Percentiles rank a stretch among this genome's conserved stretches.
These are phyloP conservation scores for Triangularia verruculosa DNA, from an alignment of 2,329 filamentous ascomycete species.

Conservation along the genomic window DNA sequence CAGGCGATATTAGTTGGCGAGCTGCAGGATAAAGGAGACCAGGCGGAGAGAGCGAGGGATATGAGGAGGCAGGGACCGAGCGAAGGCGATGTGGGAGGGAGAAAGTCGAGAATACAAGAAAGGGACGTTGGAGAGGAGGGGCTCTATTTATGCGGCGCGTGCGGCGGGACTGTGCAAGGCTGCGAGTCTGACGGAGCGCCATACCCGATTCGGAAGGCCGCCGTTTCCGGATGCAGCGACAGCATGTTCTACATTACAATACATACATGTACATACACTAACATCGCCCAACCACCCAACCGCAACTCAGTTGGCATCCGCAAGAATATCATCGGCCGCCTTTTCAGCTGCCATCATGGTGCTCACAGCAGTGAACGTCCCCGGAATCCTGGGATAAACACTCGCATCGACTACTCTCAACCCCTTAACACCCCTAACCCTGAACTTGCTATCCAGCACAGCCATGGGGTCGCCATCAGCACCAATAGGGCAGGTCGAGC, in stretches of 20 bases:
- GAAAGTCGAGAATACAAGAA: conserved; percentile 1
- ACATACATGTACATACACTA: neutral
- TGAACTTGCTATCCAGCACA: conserved; percentile 56
- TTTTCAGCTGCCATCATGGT: conserved; percentile 59
- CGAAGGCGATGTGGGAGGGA: neutral
- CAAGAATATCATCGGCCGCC: conserved; percentile 53
- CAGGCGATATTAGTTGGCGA: conserved; percentile 1
- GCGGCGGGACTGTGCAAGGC: neutral
- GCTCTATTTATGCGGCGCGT: neutral
- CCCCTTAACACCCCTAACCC: conserved; percentile 52
- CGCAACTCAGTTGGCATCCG: neutral
- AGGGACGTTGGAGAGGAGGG: conserved; percentile 1
- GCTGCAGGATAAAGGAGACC: conserved; percentile 1
- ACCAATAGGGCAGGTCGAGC: conserved; percentile 56
- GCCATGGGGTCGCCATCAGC: conserved; percentile 52
- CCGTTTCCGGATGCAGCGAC: too few species aligned
- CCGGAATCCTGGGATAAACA: conserved; percentile 50
- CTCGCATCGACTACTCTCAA: conserved; percentile 62
- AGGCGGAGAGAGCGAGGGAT: neutral
- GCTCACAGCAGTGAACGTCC: conserved; percentile 45
- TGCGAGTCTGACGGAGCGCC: too few species aligned
- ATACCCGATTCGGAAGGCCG: too few species aligned
- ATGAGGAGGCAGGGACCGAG: neutral
- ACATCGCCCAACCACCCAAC: neutral
- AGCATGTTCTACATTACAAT: too few species aligned